These are phyloP conservation scores for Calonectria leucothoes DNA, from an alignment of 2,329 filamentous ascomycete species.

Conservation along the genomic window DNA sequence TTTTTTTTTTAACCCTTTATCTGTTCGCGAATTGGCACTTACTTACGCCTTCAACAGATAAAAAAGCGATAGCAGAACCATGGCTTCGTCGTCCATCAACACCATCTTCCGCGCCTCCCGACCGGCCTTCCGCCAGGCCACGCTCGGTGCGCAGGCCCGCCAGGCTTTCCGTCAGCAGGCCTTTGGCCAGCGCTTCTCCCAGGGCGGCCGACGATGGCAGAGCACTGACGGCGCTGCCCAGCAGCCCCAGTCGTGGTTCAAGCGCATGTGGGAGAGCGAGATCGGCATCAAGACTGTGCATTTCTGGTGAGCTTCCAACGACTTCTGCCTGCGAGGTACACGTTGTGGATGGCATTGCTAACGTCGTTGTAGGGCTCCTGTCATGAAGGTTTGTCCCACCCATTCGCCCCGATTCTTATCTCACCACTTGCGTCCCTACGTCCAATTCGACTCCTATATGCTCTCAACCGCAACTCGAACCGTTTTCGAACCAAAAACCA, in stretches of 20 bases:
- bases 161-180: constrained; percentile 61
- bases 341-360: constrained; percentile 27
- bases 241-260: constrained; percentile 67
- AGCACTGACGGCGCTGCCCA: constrained; percentile 69
- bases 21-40: neutral
- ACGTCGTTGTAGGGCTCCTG: constrained; percentile 76
- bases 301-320: constrained; percentile 79
- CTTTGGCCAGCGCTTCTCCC: constrained; percentile 56
- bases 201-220: constrained; percentile 69
- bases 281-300: constrained; percentile 93
- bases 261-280: constrained; percentile 86
- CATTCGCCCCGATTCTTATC: neutral
- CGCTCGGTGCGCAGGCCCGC: constrained; percentile 64
- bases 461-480: neutral
- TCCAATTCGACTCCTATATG: neutral
- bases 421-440: neutral
- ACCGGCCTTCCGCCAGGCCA: constrained; percentile 66
- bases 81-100: constrained; percentile 52
- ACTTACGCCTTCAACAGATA: neutral
- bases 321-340: neutral
- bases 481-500: neutral
- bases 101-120: constrained; percentile 66
- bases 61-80: neutral
- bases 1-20: neutral
- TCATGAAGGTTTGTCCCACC: constrained; percentile 75